phyloP scores from a whole-genome alignment of 352 stramenopile species.

The Globisporangium paroecandrum region DNA sequence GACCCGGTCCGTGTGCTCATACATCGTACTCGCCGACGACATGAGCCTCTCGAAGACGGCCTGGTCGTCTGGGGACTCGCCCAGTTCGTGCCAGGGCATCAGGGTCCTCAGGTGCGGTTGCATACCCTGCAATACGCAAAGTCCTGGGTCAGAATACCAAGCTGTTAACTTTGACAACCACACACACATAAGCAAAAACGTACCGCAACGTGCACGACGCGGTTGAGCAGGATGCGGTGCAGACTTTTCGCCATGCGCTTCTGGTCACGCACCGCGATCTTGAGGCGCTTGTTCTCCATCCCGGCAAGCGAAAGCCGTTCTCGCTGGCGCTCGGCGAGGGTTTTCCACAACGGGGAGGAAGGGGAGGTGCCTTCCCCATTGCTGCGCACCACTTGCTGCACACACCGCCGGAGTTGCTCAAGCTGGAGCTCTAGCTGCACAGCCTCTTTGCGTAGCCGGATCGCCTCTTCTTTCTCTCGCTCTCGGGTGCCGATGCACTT shows the following conservation, averaged over 20 bases:
- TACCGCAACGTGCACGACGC: background rate
- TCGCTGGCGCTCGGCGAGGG: background rate
- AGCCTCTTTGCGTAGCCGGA: background rate
- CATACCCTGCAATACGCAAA: background rate
- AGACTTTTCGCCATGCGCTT: constrained; percentile 9
- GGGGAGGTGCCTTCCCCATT: background rate
- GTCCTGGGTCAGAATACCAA: background rate
- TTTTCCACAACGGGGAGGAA: background rate
- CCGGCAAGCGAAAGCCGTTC: background rate
- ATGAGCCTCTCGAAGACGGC: background rate
- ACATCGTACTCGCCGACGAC: constrained; percentile 2
- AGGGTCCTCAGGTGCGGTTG: background rate
- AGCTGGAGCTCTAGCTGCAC: constrained; percentile 8
- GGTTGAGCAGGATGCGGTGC: constrained; percentile 5
- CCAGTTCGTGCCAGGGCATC: constrained; percentile 13
- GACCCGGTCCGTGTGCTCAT: constrained; percentile 6
- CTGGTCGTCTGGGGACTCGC: constrained; percentile 2
- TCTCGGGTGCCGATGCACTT: constrained; percentile 1
- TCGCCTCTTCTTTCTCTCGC: background rate
- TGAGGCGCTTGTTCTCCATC: constrained; percentile 1
- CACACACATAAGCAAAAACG: background rate
- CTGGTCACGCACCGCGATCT: background rate
- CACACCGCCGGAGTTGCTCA: constrained; percentile 1
- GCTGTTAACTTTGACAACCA: background rate
- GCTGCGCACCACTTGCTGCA: background rate